phyloP scores from a whole-genome alignment of 1,139 yeast species.

The Protomyces inouyei region DNA sequence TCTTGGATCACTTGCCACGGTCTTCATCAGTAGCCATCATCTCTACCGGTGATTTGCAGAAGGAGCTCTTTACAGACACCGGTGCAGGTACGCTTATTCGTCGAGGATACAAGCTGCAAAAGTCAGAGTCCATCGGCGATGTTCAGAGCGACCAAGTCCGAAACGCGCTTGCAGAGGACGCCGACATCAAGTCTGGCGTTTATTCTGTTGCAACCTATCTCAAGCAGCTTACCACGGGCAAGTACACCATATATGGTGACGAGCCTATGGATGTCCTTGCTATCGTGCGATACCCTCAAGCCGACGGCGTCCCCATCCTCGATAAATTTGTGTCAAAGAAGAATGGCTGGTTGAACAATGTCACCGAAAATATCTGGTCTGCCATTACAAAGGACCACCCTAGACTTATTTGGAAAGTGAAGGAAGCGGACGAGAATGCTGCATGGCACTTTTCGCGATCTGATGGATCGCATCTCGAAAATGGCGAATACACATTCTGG shows the following conservation, averaged over 20 bases:
- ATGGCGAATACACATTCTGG: conserved; percentile 92
- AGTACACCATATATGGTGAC: conserved; percentile 83
- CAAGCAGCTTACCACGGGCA: conserved; percentile 51
- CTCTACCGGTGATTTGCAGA: conserved; percentile 89
- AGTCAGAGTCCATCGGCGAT: conserved; percentile 62
- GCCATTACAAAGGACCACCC: conserved; percentile 71
- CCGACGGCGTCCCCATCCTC: conserved; percentile 57
- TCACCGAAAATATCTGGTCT: conserved; percentile 87
- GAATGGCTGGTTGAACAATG: conserved; percentile 95
- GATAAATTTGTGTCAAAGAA: conserved; percentile 84
- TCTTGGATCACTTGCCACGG: conserved; percentile 88
- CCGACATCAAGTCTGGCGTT: conserved; percentile 64
- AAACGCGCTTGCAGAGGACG: conserved; percentile 74
- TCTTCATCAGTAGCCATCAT: conserved; percentile 97
- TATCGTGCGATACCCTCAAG: conserved; percentile 51
- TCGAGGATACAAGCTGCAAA: conserved; percentile 82
- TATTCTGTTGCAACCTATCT: conserved; percentile 66
- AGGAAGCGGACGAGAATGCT: conserved; percentile 84
- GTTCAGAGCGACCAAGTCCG: conserved; percentile 60
- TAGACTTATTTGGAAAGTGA: conserved; percentile 78
- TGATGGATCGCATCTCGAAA: conserved; percentile 86
- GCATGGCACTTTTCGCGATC: conserved; percentile 90
- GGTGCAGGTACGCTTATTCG: conserved; percentile 99
- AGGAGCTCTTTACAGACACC: conserved; percentile 94
- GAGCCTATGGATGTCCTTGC: conserved; percentile 95